Conservation (phyloP, 768 basidiomycete genomes). For the Cystofilobasidium bisporidii region DNA sequence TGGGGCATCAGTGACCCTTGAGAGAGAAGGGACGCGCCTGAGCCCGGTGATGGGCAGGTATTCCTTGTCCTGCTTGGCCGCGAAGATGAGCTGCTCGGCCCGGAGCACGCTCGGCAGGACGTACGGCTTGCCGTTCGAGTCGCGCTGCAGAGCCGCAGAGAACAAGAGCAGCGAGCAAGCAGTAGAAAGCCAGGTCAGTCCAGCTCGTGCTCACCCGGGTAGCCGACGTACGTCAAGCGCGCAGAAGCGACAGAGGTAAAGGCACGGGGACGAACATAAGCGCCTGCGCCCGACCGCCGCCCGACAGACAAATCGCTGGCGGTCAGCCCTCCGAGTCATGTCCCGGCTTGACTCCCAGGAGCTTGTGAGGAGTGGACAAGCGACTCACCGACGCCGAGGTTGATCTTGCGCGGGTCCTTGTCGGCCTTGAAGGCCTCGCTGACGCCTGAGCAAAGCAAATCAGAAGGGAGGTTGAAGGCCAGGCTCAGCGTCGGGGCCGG, state of each 20-base stretch:
- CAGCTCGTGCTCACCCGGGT: not conserved
- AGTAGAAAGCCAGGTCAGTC: no score
- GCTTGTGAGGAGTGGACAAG: no score
- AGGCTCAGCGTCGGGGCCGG: not conserved
- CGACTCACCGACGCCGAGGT: constrained; percentile 96
- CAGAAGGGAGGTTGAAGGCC: no score
- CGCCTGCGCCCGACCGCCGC: constrained; percentile 9
- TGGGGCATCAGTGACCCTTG: no score
- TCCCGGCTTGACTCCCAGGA: no score
- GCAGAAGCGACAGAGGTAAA: not conserved
- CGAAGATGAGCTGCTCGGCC: constrained; percentile 66
- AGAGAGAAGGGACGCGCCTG: constrained; percentile 23
- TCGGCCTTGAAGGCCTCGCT: constrained; percentile 96
- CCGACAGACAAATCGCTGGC: not conserved
- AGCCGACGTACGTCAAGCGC: not conserved
- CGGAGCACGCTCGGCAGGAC: constrained; percentile 80
- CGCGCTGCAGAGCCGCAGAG: no score
- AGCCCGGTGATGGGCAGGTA: constrained; percentile 94
- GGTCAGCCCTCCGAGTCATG: constrained; percentile 1
- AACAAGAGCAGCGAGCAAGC: no score
- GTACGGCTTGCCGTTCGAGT: constrained; percentile 89
- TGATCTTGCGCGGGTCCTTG: constrained; percentile 83
- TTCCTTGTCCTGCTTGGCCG: constrained; percentile 74
- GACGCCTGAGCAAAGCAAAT: constrained; percentile 45
- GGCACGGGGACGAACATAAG: constrained; percentile 19